Conservation (phyloP, 768 basidiomycete genomes). For the Xerocomus spinulosus region DNA sequence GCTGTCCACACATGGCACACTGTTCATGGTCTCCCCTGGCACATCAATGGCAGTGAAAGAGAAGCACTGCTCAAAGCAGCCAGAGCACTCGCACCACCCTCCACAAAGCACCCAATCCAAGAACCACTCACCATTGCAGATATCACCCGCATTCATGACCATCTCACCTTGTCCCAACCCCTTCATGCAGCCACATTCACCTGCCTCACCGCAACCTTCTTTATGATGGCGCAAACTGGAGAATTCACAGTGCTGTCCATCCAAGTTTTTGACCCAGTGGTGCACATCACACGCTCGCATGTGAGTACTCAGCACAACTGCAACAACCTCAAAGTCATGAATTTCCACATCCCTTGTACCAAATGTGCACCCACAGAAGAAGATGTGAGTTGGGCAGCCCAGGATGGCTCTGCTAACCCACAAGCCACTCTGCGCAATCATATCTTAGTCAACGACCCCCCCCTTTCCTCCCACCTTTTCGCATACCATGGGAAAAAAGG, state of each 20-base stretch:
- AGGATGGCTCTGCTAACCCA: background rate
- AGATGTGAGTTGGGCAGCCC: background rate
- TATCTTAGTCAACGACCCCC: background rate
- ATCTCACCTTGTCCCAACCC: background rate
- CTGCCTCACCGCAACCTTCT: constrained; percentile 21
- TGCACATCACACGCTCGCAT: constrained; percentile 8
- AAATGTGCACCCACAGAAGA: background rate
- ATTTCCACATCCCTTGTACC: background rate
- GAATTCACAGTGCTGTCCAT: constrained; percentile 20
- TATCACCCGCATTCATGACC: background rate
- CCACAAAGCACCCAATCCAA: background rate
- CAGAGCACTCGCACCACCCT: constrained; percentile 1
- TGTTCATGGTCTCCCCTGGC: constrained; percentile 20
- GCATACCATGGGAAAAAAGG: background rate
- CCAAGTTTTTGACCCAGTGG: constrained; percentile 5
- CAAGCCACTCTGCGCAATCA: background rate
- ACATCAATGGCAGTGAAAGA: constrained; percentile 3
- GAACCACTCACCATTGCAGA: constrained; percentile 13
- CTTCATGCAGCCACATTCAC: constrained; percentile 8
- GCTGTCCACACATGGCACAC: constrained; percentile 24
- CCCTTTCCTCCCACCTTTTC: background rate
- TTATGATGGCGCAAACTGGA: constrained; percentile 8
- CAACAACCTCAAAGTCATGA: background rate
- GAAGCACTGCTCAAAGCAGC: constrained; percentile 17
- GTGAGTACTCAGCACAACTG: background rate